Percentiles rank a stretch among this genome's conserved stretches.
phyloP scores from a whole-genome alignment of 805 yeast species.

The Myxozyma melibiosi region DNA sequence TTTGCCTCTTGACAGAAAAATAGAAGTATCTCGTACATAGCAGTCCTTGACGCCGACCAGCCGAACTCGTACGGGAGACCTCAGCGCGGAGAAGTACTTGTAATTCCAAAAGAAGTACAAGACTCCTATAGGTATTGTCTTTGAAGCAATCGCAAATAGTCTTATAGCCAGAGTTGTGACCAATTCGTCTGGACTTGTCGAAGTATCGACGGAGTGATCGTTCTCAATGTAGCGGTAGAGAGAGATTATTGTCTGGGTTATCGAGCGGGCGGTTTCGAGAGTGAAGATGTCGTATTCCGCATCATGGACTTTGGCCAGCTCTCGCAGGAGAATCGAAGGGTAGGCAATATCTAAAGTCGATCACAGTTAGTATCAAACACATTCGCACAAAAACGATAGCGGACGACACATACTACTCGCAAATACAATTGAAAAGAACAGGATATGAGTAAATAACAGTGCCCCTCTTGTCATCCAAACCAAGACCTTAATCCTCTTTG shows the following conservation, averaged over 20 bases:
- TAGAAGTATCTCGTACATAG: slow-evolving; percentile 6
- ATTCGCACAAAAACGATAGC: background rate
- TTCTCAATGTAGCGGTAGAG: background rate
- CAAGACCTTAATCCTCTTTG: slow-evolving; percentile 3
- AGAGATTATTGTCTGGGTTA: background rate
- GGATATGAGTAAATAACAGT: slow-evolving; percentile 3
- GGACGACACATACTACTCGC: slow-evolving; percentile 14
- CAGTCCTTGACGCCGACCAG: slow-evolving; percentile 15
- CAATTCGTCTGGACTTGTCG: too few relatives aligned
- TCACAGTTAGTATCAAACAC: background rate
- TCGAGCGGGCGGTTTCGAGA: background rate
- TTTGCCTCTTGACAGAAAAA: background rate
- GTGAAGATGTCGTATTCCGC: background rate
- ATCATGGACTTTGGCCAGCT: background rate
- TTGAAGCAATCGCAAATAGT: background rate
- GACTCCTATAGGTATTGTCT: slow-evolving; percentile 3
- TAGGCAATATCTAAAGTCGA: slow-evolving; percentile 4
- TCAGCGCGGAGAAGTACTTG: slow-evolving; percentile 1
- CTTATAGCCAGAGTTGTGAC: background rate
- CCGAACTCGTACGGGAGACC: slow-evolving; percentile 4
- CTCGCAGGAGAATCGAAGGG: background rate
- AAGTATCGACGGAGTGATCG: too few relatives aligned
- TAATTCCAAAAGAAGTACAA: slow-evolving; percentile 27
- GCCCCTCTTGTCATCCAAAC: slow-evolving; percentile 19
- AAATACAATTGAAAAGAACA: background rate